Base-by-base conservation (phyloP, 805 yeast species). In the Yarrowia alimentaria region DNA sequence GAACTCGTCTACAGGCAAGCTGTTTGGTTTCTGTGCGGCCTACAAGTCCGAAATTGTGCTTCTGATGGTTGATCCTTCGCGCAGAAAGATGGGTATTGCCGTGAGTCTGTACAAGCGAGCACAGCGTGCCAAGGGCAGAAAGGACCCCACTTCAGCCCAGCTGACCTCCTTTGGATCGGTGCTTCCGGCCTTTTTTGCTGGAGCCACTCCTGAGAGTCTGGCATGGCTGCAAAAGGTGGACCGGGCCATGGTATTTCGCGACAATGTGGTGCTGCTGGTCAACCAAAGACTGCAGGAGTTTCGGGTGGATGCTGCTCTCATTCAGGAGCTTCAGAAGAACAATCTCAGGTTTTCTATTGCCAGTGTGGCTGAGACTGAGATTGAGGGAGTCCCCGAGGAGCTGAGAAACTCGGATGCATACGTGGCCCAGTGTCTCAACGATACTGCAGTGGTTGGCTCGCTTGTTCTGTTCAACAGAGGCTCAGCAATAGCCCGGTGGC, bases 51-150 rank as follows among this genome's bases (percentile, higher is more conserved):
- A 37, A 19, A 69, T 80, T 5, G 55, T 75, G 49, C 68, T 69
- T 59, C 55, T 79, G 9, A 61, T 73, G 57, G 85, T 80, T 4
- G 83, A 76, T 55, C 74, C 72, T 38, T 63, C 79, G 6, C 75
- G 77, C 53, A 63, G 83, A 38, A 66, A 72, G 14, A 80, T 79
- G 63, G 73, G 77, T 51, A 73, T 79, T 25, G 83, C 81, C 5
- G 72, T 73, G 47, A 75, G 75, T 54, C 61, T 79, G 26, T 81
- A 79, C 57, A 67, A 71, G 4, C 65, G 78, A 32, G 83, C 81
- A 0, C 64, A 77, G 35, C 64, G 43, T 24, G 43, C 43, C 30
- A 37, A 37, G 30, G 43, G 43, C 4, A 12, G 43, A 5, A 37
- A 37, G 20, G 43, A 37, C 17, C 43, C 43, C 16, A 16, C 30